A percentile compares a stretch with the other conserved stretches of the same genome.
These are phyloP conservation scores for Pseudocercospora vitis DNA, from an alignment of 2,329 filamentous ascomycete genomes.

Conservation along the genomic window DNA sequence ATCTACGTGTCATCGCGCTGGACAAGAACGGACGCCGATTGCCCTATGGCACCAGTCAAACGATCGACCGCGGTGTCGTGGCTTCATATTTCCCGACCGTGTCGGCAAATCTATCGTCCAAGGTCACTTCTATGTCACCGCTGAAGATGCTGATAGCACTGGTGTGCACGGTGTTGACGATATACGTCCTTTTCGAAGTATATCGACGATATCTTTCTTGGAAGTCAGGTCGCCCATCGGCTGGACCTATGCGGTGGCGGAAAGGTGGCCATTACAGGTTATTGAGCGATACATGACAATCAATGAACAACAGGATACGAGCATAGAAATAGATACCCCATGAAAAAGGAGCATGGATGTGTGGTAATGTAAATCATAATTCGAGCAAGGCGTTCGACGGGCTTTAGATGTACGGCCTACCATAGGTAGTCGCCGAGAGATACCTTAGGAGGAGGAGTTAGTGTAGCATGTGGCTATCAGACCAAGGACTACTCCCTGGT, in stretches of 20 bases:
- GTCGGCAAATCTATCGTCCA: slow-evolving; percentile 8
- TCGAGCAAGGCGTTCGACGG: slow-evolving; percentile 10
- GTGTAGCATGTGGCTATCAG: too few relatives aligned
- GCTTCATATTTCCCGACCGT: slow-evolving; percentile 22
- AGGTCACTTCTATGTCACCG: slow-evolving; percentile 16
- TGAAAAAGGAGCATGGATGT: not conserved
- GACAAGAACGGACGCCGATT: slow-evolving; percentile 28
- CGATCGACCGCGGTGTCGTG: slow-evolving; percentile 29
- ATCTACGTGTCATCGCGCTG: slow-evolving; percentile 34
- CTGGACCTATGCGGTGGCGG: slow-evolving; percentile 30
- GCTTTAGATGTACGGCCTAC: not conserved
- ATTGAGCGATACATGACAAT: slow-evolving; percentile 23
- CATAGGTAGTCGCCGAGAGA: not conserved
- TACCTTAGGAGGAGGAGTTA: not conserved
- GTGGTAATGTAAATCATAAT: not conserved
- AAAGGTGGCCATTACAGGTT: slow-evolving; percentile 27
- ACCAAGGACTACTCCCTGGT: too few relatives aligned
- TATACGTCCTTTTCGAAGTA: slow-evolving; percentile 30
- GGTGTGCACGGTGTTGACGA: slow-evolving; percentile 19
- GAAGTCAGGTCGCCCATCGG: slow-evolving; percentile 22
- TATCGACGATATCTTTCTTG: slow-evolving; percentile 32
- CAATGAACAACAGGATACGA: slow-evolving; percentile 4
- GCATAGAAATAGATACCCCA: slow-evolving; percentile 1
- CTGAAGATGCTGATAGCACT: slow-evolving; percentile 27
- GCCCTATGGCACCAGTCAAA: slow-evolving; percentile 25